Conservation (phyloP, 148 eudicot genomes). For the Camellia japonica region DNA sequence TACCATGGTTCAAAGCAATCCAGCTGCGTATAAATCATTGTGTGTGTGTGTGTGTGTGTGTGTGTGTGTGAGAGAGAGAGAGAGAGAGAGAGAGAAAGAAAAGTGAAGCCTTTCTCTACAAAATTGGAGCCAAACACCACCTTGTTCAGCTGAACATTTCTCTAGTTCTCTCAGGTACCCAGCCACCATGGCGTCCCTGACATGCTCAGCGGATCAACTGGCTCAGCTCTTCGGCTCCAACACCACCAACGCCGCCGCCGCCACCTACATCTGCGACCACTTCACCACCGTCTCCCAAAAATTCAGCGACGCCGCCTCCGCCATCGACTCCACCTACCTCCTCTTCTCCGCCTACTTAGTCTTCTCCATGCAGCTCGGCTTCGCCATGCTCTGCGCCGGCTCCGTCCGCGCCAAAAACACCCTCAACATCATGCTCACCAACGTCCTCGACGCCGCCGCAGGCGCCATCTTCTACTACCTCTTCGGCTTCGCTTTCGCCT, state of each 20-base stretch:
- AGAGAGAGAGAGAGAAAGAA: no score
- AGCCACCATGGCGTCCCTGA: slow-evolving; percentile 8
- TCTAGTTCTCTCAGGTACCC: not conserved
- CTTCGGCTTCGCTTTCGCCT: slow-evolving; percentile 74
- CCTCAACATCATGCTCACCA: slow-evolving; percentile 84
- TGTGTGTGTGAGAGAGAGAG: no score
- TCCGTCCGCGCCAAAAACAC: slow-evolving; percentile 86
- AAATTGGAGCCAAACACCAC: no score
- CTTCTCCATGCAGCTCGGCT: slow-evolving; percentile 86
- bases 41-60: no score
- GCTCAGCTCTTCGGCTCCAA: slow-evolving; percentile 37
- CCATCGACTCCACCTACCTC: slow-evolving; percentile 66
- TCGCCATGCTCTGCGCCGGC: slow-evolving; percentile 89
- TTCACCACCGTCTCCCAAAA: slow-evolving; percentile 29
- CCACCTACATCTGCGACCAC: slow-evolving; percentile 48
- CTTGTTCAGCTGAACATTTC: not conserved
- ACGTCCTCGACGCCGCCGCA: slow-evolving; percentile 79
- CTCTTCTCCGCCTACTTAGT: slow-evolving; percentile 78
- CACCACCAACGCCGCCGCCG: slow-evolving; percentile 49
- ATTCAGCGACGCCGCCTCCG: slow-evolving; percentile 41
- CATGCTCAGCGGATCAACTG: slow-evolving; percentile 33
- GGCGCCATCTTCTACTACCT: slow-evolving; percentile 71
- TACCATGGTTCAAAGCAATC: no score
- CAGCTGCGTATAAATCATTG: no score
- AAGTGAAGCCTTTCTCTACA: no score